Conservation (phyloP, 2,329 filamentous ascomycete genomes). For the Blastomyces gilchristii region DNA sequence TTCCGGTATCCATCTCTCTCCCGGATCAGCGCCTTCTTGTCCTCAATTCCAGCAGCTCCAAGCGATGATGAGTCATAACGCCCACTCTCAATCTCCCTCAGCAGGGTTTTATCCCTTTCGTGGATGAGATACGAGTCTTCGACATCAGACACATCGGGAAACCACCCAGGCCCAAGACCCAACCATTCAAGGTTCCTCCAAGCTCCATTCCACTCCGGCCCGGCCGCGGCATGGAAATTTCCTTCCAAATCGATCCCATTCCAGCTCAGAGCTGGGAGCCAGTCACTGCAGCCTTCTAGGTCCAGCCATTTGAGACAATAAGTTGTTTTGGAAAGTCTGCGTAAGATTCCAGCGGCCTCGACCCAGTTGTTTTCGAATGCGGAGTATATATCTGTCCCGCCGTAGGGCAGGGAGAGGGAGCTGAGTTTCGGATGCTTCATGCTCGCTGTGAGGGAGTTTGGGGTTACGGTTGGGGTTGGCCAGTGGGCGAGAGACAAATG, state of each 20-base stretch:
- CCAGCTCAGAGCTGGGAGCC: conserved; percentile 45
- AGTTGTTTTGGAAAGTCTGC: conserved; percentile 45
- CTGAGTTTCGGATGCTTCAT: conserved; percentile 32
- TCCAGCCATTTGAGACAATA: conserved; percentile 54
- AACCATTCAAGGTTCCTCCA: conserved; percentile 38
- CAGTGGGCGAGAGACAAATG: conserved; percentile 55
- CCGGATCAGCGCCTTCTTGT: conserved; percentile 14
- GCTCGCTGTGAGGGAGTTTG: conserved; percentile 40
- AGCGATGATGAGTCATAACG: neutral
- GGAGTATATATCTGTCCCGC: conserved; percentile 45
- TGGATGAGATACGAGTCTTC: conserved; percentile 2
- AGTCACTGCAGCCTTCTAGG: conserved; percentile 48
- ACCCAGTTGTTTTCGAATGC: conserved; percentile 45
- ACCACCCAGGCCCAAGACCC: conserved; percentile 34
- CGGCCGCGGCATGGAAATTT: conserved; percentile 16
- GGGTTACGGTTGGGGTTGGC: conserved; percentile 49
- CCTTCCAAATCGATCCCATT: conserved; percentile 24
- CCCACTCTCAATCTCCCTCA: neutral
- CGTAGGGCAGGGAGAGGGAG: conserved; percentile 37
- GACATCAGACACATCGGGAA: conserved; percentile 17
- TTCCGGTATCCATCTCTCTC: conserved; percentile 25
- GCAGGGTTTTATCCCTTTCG: conserved; percentile 1
- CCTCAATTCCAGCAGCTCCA: neutral
- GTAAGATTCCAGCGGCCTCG: conserved; percentile 47
- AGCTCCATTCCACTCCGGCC: conserved; percentile 37